phyloP scores from a whole-genome alignment of 176 grass and related monocot species.

The Pontederia paniculata region DNA sequence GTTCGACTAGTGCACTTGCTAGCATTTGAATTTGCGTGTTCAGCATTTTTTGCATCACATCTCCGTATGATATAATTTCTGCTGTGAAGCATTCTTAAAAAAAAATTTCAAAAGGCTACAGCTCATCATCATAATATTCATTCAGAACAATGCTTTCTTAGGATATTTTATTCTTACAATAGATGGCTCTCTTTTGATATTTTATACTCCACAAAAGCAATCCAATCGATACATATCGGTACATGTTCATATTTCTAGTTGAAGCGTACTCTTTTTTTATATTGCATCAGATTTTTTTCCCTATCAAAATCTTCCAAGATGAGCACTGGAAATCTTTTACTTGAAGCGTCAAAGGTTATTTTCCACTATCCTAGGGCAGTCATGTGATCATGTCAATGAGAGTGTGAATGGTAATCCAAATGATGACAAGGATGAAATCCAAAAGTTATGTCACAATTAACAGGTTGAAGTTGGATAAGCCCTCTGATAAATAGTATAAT shows the following conservation, averaged over 20 bases:
- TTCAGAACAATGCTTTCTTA: too few species aligned
- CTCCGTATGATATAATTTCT: constrained; percentile 70
- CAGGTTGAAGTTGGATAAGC: constrained; percentile 49
- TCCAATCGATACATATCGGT: too few species aligned
- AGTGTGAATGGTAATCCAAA: constrained; percentile 19
- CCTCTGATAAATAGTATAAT: constrained; percentile 21
- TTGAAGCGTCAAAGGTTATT: constrained; percentile 8
- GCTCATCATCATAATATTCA: too few species aligned
- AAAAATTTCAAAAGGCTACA: constrained; percentile 50
- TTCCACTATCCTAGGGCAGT: constrained; percentile 13
- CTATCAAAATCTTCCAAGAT: constrained; percentile 22
- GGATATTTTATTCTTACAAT: too few species aligned
- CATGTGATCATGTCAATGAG: constrained; percentile 12
- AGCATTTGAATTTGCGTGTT: too few species aligned
- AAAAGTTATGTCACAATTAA: constrained; percentile 32
- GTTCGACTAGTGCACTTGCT: too few species aligned
- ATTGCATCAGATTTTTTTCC: constrained; percentile 29
- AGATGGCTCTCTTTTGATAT: too few species aligned
- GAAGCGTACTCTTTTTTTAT: constrained; percentile 1
- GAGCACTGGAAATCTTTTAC: constrained; percentile 15
- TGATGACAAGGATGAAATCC: constrained; percentile 18
- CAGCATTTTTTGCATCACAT: too few species aligned
- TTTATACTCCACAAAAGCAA: too few species aligned
- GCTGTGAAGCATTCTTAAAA: constrained; percentile 44
- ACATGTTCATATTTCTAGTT: neutral